Evolutionary conservation across 1,284 basidiomycete genomes (phyloP).

Genomic region (Apiotrichum sp.): DNA sequence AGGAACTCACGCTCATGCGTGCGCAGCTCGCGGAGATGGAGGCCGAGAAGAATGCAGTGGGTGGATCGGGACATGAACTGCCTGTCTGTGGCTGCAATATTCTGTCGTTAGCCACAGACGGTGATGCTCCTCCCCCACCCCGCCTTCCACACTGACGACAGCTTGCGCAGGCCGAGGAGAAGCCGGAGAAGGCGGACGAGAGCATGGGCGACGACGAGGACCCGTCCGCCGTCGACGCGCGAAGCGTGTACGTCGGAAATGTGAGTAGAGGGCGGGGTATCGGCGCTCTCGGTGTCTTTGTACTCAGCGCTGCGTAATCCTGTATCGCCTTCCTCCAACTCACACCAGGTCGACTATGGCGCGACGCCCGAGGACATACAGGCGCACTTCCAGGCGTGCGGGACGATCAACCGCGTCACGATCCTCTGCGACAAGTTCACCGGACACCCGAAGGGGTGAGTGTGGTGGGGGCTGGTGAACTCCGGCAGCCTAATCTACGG

Average conservation of each 20-base stretch:
- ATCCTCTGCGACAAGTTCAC: slow-evolving; percentile 99
- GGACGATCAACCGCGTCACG: slow-evolving; percentile 97
- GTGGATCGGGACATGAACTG: slow-evolving; percentile 5
- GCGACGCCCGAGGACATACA: slow-evolving; percentile 99
- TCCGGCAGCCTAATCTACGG: no score
- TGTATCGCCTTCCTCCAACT: neutral
- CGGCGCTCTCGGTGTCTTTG: no score
- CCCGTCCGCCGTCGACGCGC: slow-evolving; percentile 64
- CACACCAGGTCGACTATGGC: slow-evolving; percentile 83
- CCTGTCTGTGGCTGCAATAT: no score
- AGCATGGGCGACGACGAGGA: slow-evolving; percentile 56
- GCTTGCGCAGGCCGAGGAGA: slow-evolving; percentile 15
- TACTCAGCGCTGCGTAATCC: no score
- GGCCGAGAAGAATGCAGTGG: slow-evolving; percentile 65
- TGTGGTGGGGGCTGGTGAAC: slow-evolving; percentile 7
- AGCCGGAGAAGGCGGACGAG: slow-evolving; percentile 45
- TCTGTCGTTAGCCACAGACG: no score
- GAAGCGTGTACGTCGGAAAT: slow-evolving; percentile 95
- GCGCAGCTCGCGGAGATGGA: slow-evolving; percentile 83
- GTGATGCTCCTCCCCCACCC: neutral
- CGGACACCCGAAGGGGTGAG: slow-evolving; percentile 96
- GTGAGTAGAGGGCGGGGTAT: slow-evolving; percentile 53
- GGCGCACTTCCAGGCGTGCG: slow-evolving; percentile 93
- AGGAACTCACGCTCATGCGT: slow-evolving; percentile 67
- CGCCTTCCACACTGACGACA: neutral